phyloP scores from a whole-genome alignment of 176 grass and related monocot genomes.

The Oryza longistaminata region DNA sequence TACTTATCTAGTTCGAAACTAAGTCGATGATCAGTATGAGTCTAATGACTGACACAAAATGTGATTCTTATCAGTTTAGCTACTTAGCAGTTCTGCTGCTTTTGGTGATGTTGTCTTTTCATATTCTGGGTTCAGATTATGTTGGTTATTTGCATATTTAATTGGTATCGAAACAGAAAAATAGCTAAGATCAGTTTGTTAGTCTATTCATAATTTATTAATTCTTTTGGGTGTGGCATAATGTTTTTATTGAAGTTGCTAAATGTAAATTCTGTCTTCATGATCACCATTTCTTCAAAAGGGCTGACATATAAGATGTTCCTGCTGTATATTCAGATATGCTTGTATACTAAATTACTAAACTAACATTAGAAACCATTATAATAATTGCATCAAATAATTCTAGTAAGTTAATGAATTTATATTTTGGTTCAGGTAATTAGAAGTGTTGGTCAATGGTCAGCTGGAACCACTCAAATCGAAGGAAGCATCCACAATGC shows the following conservation, averaged over 20 bases:
- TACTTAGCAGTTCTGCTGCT: background rate
- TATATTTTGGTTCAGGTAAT: conserved; percentile 56
- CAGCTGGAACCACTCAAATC: conserved; percentile 91
- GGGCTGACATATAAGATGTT: conserved; percentile 12
- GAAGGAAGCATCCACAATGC: conserved; percentile 99
- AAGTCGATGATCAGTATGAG: background rate
- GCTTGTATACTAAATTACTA: background rate
- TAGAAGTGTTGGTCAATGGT: conserved; percentile 98
- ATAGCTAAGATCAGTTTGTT: background rate
- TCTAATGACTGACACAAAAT: background rate
- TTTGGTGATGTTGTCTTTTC: conserved; percentile 19
- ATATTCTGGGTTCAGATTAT: background rate
- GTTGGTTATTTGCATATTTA: background rate
- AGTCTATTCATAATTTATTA: background rate
- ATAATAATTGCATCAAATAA: background rate
- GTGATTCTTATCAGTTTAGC: background rate
- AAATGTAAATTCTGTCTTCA: background rate
- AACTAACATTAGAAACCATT: background rate
- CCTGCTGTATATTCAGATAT: background rate
- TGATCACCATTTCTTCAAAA: conserved; percentile 5
- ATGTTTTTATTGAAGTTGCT: conserved; percentile 7
- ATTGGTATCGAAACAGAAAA: conserved; percentile 1
- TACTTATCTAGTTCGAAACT: background rate
- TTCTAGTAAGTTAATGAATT: conserved; percentile 9
- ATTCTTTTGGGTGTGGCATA: background rate